These are phyloP conservation scores for Physcomitrium patens DNA, from an alignment of 225 moss, liverwort and hornwort genomes.

Conservation along the genomic window DNA sequence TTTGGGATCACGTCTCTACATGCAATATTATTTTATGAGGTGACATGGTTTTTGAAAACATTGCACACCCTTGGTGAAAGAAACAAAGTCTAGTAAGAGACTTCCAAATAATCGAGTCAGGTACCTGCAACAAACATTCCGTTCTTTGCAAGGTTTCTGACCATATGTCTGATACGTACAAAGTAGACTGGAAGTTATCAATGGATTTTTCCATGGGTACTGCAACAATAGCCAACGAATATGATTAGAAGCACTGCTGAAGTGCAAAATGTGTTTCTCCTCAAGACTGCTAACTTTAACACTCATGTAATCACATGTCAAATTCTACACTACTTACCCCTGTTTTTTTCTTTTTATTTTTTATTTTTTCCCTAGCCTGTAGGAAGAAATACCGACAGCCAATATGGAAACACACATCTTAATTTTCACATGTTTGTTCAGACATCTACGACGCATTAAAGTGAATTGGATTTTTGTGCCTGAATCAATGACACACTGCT, in stretches of 20 bases:
- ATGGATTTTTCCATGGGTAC: conserved; percentile 31
- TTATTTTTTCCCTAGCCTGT: too few species aligned
- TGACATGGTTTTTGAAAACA: too few species aligned
- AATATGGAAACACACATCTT: too few species aligned
- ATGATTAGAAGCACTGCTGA: background rate
- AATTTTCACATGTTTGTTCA: too few species aligned
- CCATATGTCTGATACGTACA: conserved; percentile 37
- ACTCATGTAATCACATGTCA: too few species aligned
- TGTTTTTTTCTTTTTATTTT: too few species aligned
- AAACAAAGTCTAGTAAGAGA: background rate
- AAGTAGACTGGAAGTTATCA: conserved; percentile 28
- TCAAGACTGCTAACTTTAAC: background rate
- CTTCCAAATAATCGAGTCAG: background rate
- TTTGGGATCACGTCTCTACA: too few species aligned
- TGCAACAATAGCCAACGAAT: conserved; percentile 6
- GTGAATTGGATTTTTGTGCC: too few species aligned
- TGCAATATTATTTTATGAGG: too few species aligned
- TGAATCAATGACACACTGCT: background rate
- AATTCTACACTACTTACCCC: too few species aligned
- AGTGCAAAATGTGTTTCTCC: background rate
- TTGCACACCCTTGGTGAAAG: too few species aligned
- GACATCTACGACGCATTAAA: background rate
- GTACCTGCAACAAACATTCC: conserved; percentile 31
- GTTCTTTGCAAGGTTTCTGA: conserved; percentile 29
- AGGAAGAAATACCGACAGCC: too few species aligned